Percentiles rank a stretch among this genome's conserved stretches.
These are phyloP conservation scores for Leptodermis oblonga DNA, from an alignment of 257 asterid genomes.

Conservation along the genomic window DNA sequence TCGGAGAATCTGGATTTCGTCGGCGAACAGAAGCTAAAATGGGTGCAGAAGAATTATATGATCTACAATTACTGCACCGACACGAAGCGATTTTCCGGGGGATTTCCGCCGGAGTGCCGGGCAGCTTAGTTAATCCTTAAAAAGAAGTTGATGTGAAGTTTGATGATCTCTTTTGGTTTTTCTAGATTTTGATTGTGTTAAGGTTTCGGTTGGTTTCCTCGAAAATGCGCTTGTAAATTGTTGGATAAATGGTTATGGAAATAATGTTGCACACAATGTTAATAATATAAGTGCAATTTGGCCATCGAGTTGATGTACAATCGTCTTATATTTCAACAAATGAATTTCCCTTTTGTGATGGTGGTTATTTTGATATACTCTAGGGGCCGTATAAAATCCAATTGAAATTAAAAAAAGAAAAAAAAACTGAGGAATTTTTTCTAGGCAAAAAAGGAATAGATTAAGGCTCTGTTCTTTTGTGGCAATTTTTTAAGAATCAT, in stretches of 20 bases:
- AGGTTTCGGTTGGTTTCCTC: background rate
- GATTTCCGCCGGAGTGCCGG: constrained; percentile 32
- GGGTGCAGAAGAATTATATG: constrained; percentile 53
- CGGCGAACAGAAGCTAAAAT: constrained; percentile 29
- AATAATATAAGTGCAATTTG: no score
- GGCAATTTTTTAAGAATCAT: no score
- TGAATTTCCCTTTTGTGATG: no score
- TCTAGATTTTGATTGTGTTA: background rate
- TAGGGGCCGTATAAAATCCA: no score
- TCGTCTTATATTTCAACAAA: no score
- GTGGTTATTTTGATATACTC: no score
- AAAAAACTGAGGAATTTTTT: no score
- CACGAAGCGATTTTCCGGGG: constrained; percentile 41
- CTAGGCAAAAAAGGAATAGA: no score
- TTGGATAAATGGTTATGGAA: background rate
- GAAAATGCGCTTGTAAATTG: background rate
- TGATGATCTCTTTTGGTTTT: background rate
- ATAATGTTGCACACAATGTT: background rate
- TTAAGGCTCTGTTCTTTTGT: no score
- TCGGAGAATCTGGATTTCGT: constrained; percentile 25
- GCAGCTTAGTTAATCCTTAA: background rate
- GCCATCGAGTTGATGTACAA: no score
- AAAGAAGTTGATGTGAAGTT: no score
- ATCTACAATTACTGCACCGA: constrained; percentile 57
- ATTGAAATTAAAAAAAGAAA: no score